These are phyloP conservation scores for Lactarius quietus DNA, from an alignment of 768 basidiomycete genomes.

Conservation along the genomic window DNA sequence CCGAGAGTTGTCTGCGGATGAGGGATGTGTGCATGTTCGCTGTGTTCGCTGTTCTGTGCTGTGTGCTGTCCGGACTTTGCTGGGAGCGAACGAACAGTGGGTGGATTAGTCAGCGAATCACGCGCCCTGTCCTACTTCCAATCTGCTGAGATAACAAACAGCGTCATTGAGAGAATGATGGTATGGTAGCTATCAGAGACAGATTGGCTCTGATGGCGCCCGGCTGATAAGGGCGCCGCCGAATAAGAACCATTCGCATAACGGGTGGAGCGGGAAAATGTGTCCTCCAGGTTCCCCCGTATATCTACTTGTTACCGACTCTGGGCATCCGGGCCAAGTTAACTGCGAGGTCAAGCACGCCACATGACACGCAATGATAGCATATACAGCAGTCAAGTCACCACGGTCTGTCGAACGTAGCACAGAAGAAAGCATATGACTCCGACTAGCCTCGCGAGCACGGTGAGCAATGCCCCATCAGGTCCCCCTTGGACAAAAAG, in stretches of 20 bases:
- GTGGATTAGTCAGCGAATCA: neutral
- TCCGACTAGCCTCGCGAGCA: neutral
- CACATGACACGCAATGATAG: neutral
- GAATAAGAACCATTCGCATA: neutral
- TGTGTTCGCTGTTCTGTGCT: neutral
- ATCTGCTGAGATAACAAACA: no score
- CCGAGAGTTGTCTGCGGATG: slow-evolving; percentile 78
- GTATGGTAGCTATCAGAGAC: neutral
- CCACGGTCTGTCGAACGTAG: no score
- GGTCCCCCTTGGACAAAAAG: no score
- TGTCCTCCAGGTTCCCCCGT: neutral
- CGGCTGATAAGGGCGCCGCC: neutral
- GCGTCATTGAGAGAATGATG: no score
- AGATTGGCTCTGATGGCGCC: neutral
- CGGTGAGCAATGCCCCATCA: neutral
- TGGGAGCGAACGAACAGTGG: no score
- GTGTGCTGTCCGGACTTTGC: neutral
- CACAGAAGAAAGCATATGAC: neutral
- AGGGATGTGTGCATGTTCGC: slow-evolving; percentile 72
- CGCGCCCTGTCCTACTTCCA: neutral
- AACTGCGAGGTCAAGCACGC: neutral
- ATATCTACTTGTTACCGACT: neutral
- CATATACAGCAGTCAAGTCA: neutral
- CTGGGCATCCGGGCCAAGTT: neutral
- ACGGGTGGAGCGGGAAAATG: neutral